These are phyloP conservation scores for Ustilago tritici DNA, from an alignment of 1,284 basidiomycete genomes.

Conservation along the genomic window DNA sequence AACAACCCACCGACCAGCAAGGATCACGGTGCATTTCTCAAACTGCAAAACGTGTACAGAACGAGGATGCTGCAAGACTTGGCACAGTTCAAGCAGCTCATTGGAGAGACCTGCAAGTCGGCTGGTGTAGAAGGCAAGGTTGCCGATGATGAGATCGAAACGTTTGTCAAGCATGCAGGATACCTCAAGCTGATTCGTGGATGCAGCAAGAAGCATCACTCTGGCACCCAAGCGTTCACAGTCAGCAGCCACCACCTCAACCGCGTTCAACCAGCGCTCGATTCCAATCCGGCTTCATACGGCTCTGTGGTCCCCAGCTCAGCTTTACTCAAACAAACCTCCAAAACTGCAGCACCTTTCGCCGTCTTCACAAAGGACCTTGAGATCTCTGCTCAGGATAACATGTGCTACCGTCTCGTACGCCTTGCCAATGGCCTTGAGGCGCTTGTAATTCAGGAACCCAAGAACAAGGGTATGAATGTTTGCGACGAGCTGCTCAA, in stretches of 20 bases:
- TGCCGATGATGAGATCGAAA: no score
- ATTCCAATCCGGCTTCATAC: constrained; percentile 28
- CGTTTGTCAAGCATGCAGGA: no score
- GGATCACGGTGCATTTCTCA: no score
- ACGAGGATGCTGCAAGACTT: no score
- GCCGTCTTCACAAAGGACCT: constrained; percentile 62
- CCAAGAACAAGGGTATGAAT: constrained; percentile 78
- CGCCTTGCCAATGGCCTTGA: constrained; percentile 87
- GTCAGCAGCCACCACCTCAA: not conserved
- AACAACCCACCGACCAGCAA: no score
- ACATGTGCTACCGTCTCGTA: constrained; percentile 75
- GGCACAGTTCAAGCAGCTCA: no score
- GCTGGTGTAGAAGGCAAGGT: no score
- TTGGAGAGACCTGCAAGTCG: no score
- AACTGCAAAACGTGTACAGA: no score
- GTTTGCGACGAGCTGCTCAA: constrained; percentile 89
- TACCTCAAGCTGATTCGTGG: no score
- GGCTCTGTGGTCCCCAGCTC: constrained; percentile 28
- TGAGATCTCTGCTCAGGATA: constrained; percentile 48
- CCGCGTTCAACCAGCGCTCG: constrained; percentile 27
- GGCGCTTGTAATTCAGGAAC: constrained; percentile 80
- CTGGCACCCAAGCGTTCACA: no score
- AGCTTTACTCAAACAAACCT: constrained; percentile 32
- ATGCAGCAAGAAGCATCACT: no score
- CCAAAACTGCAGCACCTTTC: constrained; percentile 49